A percentile compares a stretch with the other conserved stretches of the same genome.
phyloP scores from a whole-genome alignment of 805 yeast species.

The Metschnikowia hibisci region DNA sequence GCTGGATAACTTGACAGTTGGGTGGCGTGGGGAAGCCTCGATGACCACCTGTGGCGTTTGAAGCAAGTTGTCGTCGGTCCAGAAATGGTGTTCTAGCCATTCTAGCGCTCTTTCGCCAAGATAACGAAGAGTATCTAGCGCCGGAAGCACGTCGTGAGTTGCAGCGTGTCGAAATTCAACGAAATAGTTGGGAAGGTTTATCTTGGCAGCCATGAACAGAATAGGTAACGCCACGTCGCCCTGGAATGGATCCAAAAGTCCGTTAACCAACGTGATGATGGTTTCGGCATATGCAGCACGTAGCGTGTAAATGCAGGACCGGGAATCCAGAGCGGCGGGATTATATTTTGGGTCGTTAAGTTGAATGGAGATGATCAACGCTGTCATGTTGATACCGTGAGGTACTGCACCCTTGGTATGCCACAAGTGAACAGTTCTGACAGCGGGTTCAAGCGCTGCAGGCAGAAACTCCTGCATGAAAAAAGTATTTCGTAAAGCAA shows the following conservation, averaged over 20 bases:
- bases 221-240: slow-evolving; percentile 75
- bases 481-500: slow-evolving; percentile 9
- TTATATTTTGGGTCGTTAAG: slow-evolving; percentile 35
- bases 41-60: slow-evolving; percentile 3
- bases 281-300: slow-evolving; percentile 64
- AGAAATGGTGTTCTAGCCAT: slow-evolving; percentile 75
- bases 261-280: slow-evolving; percentile 83
- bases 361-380: slow-evolving; percentile 49
- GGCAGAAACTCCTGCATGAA: slow-evolving; percentile 1
- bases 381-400: slow-evolving; percentile 67
- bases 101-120: slow-evolving; percentile 56
- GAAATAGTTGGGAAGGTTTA: slow-evolving; percentile 71
- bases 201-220: slow-evolving; percentile 62
- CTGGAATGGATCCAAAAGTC: slow-evolving; percentile 82
- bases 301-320: slow-evolving; percentile 20
- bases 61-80: slow-evolving; percentile 39
- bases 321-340: slow-evolving; percentile 1
- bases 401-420: slow-evolving; percentile 62
- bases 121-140: slow-evolving; percentile 61
- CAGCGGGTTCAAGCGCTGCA: slow-evolving; percentile 5
- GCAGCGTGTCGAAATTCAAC: slow-evolving; percentile 89
- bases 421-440: slow-evolving; percentile 44
- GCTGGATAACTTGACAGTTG: background rate
- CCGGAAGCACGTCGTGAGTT: slow-evolving; percentile 84
- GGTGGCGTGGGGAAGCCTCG: background rate